phyloP scores from a whole-genome alignment of 345 rosid genomes.

The Mangifera indica region DNA sequence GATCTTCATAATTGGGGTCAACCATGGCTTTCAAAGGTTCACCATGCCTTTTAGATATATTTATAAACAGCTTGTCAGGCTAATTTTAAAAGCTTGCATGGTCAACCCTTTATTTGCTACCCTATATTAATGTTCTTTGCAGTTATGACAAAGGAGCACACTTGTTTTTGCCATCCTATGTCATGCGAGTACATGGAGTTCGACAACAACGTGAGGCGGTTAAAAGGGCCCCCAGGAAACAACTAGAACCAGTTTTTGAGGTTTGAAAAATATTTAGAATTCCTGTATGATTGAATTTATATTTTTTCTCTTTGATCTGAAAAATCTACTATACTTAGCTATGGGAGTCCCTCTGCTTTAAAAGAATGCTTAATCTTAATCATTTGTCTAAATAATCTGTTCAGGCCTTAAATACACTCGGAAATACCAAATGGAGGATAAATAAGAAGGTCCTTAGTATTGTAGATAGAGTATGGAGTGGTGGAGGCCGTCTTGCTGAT shows the following conservation, averaged over 20 bases:
- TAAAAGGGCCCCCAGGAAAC: constrained; percentile 55
- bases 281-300: background rate
- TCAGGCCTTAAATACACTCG: constrained; percentile 84
- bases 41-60: background rate
- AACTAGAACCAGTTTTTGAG: constrained; percentile 81
- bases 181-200: constrained; percentile 92
- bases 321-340: constrained; percentile 3
- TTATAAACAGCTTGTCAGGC: constrained; percentile 1
- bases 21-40: background rate
- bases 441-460: constrained; percentile 63
- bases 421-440: constrained; percentile 76
- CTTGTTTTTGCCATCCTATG: constrained; percentile 73
- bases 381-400: constrained; percentile 15
- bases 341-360: constrained; percentile 2
- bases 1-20: background rate
- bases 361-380: constrained; percentile 1
- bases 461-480: constrained; percentile 76
- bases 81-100: constrained; percentile 2
- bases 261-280: constrained; percentile 36
- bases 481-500: constrained; percentile 67
- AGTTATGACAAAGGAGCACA: constrained; percentile 94
- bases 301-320: background rate
- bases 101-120: constrained; percentile 14
- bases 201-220: constrained; percentile 79
- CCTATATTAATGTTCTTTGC: constrained; percentile 22